Percentiles rank a stretch among this genome's conserved stretches.
Evolutionary conservation across 495 filamentous ascomycete genomes (phyloP).

Genomic region (Pyrenopolyporus hunteri): DNA sequence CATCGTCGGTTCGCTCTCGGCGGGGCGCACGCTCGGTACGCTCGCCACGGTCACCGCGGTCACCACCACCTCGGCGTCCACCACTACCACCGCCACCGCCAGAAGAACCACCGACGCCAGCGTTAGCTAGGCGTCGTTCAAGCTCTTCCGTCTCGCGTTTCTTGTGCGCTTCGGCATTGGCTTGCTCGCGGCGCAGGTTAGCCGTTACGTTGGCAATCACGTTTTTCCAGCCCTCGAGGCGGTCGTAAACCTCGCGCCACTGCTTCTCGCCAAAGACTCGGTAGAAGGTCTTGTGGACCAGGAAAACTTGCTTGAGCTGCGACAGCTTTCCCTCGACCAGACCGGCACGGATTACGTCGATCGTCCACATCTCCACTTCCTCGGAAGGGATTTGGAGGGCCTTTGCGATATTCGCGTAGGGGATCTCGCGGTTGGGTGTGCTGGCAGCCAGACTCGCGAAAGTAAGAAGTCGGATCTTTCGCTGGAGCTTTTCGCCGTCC

Average conservation of each 20-base stretch:
- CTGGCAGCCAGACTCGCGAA: conserved; percentile 86
- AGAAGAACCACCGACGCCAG: conserved; percentile 42
- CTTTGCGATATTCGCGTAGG: conserved; percentile 80
- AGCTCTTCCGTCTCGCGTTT: conserved; percentile 64
- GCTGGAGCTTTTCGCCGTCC: conserved; percentile 66
- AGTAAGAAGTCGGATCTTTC: conserved; percentile 95
- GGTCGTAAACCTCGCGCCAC: conserved; percentile 89
- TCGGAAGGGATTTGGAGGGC: conserved; percentile 78
- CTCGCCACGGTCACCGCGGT: conserved; percentile 31
- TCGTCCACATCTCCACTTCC: conserved; percentile 97
- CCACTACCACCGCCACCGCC: conserved; percentile 26
- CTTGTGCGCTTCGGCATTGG: conserved; percentile 64
- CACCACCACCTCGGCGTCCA: conserved; percentile 39
- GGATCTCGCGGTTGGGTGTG: conserved; percentile 78
- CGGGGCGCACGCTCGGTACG: conserved; percentile 38
- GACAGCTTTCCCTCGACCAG: conserved; percentile 94
- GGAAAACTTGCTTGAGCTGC: conserved; percentile 87
- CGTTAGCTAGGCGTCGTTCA: conserved; percentile 61
- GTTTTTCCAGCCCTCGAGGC: conserved; percentile 87
- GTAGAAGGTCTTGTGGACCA: conserved; percentile 93
- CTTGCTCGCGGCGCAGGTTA: conserved; percentile 78
- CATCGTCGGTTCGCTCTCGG: conserved; percentile 54
- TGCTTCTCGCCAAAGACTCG: conserved; percentile 97
- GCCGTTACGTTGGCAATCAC: conserved; percentile 75
- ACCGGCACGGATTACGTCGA: conserved; percentile 93